Evolutionary conservation across 306 rosid species (phyloP).

Genomic region (Geum urbanum): DNA sequence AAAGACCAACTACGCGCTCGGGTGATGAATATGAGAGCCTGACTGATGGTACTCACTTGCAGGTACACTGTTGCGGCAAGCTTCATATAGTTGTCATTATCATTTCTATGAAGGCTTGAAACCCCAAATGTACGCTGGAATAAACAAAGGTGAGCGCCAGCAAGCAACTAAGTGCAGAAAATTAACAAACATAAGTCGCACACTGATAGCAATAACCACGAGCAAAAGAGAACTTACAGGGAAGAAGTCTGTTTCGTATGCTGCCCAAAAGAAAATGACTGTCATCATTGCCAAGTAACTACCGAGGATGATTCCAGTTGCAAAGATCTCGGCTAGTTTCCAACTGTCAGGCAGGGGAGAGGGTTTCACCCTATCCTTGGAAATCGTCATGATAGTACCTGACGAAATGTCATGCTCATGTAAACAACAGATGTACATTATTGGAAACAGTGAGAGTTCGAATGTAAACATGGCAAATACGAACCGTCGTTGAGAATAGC

Average conservation of each 20-base stretch:
- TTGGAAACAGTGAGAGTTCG: not conserved
- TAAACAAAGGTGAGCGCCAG: not conserved
- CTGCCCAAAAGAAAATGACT: constrained; percentile 87
- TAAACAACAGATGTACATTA: not conserved
- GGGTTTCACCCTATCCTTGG: constrained; percentile 85
- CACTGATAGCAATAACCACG: not conserved
- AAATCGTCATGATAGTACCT: constrained; percentile 91
- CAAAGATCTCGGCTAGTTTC: constrained; percentile 77
- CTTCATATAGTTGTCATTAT: constrained; percentile 44
- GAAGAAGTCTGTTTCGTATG: constrained; percentile 66
- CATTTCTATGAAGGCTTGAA: constrained; percentile 45
- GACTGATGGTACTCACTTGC: constrained; percentile 80
- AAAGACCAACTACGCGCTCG: constrained; percentile 71
- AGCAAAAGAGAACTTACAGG: constrained; percentile 44
- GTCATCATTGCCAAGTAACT: constrained; percentile 88
- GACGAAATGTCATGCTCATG: constrained; percentile 10
- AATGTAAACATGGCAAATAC: constrained; percentile 14
- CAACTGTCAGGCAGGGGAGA: constrained; percentile 89
- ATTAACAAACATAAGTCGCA: not conserved
- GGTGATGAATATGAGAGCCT: constrained; percentile 78
- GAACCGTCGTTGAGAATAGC: constrained; percentile 83
- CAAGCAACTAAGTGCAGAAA: not conserved
- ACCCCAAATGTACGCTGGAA: constrained; percentile 75
- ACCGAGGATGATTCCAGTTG: constrained; percentile 75
- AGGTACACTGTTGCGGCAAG: constrained; percentile 73